Conservation (phyloP, 2,329 filamentous ascomycete genomes). For the Trichothecium roseum region DNA sequence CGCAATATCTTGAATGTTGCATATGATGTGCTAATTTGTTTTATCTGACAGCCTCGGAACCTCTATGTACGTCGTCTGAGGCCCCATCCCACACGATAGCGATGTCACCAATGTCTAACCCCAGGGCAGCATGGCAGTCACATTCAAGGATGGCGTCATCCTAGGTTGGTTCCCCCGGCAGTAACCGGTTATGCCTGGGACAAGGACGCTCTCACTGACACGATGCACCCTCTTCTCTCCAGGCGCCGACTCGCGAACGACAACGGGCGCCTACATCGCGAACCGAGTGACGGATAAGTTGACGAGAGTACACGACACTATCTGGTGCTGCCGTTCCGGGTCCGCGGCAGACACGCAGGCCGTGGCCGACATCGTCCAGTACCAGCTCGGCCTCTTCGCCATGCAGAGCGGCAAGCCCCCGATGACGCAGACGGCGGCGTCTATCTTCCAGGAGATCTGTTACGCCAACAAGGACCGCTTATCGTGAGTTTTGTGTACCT, state of each 20-base stretch:
- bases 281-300: constrained; percentile 99
- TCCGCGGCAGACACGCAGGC: constrained; percentile 97
- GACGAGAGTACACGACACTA: constrained; percentile 95
- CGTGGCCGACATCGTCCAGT: constrained; percentile 94
- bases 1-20: not conserved
- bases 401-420: constrained; percentile 83
- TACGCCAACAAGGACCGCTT: constrained; percentile 94
- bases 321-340: constrained; percentile 98
- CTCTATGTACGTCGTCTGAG: constrained; percentile 73
- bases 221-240: constrained; percentile 11
- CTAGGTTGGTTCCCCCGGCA: constrained; percentile 45
- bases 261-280: constrained; percentile 94
- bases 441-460: constrained; percentile 96
- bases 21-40: constrained; percentile 18
- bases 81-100: constrained; percentile 13
- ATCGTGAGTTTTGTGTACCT: constrained; percentile 49
- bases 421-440: constrained; percentile 88
- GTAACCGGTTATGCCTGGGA: no score
- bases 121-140: constrained; percentile 79
- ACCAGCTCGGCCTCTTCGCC: constrained; percentile 87
- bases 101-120: constrained; percentile 10
- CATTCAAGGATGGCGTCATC: constrained; percentile 97
- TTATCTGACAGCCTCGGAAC: constrained; percentile 68
- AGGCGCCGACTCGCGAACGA: constrained; percentile 94
- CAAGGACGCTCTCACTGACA: no score